Evolutionary conservation across 306 rosid genomes (phyloP).

Genomic region (Fragaria vesca): DNA sequence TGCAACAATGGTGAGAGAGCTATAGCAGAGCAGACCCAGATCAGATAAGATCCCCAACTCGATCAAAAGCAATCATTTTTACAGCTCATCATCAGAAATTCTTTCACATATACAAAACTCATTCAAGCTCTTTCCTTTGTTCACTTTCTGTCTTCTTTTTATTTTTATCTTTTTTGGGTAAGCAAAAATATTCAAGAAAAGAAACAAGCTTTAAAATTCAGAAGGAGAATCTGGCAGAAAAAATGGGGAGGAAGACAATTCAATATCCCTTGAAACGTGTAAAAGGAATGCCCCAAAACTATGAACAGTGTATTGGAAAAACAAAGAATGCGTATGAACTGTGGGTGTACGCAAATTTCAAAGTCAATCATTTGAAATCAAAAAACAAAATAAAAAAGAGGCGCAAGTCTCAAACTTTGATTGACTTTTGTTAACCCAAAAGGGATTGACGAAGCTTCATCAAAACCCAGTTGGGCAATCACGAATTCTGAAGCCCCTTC

Average conservation of each 20-base stretch:
- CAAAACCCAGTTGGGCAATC: slow-evolving; percentile 42
- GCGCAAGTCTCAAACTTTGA: not conserved
- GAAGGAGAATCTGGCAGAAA: slow-evolving; percentile 32
- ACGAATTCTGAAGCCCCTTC: not conserved
- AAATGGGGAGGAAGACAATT: slow-evolving; percentile 17
- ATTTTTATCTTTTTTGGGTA: slow-evolving; percentile 11
- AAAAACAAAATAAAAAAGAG: not conserved
- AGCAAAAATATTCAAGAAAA: slow-evolving; percentile 14
- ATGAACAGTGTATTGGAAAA: not conserved
- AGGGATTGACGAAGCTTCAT: slow-evolving; percentile 46
- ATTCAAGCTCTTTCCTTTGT: slow-evolving; percentile 11
- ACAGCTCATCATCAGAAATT: slow-evolving; percentile 26
- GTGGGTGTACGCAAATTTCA: slow-evolving; percentile 44
- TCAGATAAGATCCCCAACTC: slow-evolving; percentile 46
- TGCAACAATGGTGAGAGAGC: slow-evolving; percentile 28
- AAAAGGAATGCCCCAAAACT: slow-evolving; percentile 6
- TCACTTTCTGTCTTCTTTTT: slow-evolving; percentile 17
- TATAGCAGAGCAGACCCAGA: slow-evolving; percentile 39
- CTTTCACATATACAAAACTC: not conserved
- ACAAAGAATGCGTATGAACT: slow-evolving; percentile 16
- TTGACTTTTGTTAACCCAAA: slow-evolving; percentile 28
- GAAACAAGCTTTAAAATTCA: slow-evolving; percentile 26
- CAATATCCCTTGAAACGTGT: slow-evolving; percentile 31
- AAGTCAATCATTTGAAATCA: slow-evolving; percentile 55
- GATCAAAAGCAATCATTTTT: slow-evolving; percentile 45